Evolutionary conservation across 495 filamentous ascomycete genomes (phyloP).

Genomic region (Tuber indicum): DNA sequence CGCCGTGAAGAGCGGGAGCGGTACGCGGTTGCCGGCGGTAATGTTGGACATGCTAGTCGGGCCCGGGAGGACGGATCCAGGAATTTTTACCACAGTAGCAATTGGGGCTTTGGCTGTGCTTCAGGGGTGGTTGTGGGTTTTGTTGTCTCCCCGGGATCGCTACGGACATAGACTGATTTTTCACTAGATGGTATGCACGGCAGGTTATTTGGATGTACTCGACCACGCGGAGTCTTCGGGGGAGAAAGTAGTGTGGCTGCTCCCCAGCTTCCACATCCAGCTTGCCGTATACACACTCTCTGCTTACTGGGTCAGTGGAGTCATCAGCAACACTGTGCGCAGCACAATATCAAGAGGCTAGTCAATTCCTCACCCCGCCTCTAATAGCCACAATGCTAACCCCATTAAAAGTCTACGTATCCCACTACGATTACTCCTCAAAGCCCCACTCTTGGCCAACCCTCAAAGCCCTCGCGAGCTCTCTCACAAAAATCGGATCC

Average conservation of each 20-base stretch:
- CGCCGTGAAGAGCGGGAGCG: not conserved
- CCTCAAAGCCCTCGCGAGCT: not conserved
- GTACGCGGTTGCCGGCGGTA: not conserved
- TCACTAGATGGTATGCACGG: not conserved
- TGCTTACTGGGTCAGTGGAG: not conserved
- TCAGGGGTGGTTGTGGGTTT: not conserved
- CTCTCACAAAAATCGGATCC: not conserved
- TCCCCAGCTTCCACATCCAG: not conserved
- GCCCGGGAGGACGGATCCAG: not conserved
- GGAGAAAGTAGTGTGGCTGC: not conserved
- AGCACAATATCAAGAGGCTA: not conserved
- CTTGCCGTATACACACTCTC: not conserved
- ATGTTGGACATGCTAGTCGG: not conserved
- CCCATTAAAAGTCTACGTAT: not conserved
- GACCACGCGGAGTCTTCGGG: not conserved
- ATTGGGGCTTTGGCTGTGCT: not conserved
- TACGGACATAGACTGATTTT: not conserved
- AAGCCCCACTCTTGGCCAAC: not conserved
- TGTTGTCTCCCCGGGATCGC: not conserved
- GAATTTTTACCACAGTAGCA: not conserved
- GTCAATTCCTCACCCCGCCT: not conserved
- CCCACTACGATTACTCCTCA: not conserved
- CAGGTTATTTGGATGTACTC: not conserved
- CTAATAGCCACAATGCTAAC: not conserved
- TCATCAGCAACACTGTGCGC: not conserved